These are phyloP conservation scores for Cynanchum wilfordii DNA, from an alignment of 257 asterid genomes.

Conservation along the genomic window DNA sequence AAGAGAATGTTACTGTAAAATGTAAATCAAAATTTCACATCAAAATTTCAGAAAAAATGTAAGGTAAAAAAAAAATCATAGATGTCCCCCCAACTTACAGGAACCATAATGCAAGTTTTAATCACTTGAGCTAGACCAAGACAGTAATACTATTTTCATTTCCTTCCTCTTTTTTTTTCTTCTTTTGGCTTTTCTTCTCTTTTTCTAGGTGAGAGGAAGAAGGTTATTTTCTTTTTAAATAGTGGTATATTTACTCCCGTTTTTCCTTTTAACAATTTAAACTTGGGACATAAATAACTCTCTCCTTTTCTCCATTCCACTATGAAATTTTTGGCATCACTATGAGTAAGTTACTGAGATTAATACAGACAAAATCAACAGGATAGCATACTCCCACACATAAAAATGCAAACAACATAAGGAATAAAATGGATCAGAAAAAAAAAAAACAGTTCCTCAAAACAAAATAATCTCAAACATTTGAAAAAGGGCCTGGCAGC, in stretches of 20 bases:
- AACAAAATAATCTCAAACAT: background rate
- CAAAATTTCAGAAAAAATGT: too few species aligned
- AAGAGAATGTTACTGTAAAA: background rate
- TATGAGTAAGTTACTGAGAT: background rate
- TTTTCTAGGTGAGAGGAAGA: background rate
- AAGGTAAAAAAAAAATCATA: background rate
- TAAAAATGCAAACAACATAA: background rate
- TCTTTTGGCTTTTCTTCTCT: too few species aligned
- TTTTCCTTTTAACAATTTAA: background rate
- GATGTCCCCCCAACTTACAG: background rate
- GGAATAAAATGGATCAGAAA: background rate
- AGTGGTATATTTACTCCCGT: background rate
- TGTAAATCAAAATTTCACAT: background rate
- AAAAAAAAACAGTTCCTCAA: too few species aligned
- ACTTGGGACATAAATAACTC: background rate
- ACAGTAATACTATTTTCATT: background rate
- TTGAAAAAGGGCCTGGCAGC: slow-evolving; percentile 57
- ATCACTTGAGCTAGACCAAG: background rate
- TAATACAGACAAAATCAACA: background rate
- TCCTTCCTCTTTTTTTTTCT: background rate
- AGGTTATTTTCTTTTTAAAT: background rate
- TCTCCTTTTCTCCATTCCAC: background rate
- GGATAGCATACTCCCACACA: too few species aligned
- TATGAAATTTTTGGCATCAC: background rate
- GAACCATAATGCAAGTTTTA: background rate